phyloP scores from a whole-genome alignment of 805 yeast species.

The Debaryomyces castellii region DNA sequence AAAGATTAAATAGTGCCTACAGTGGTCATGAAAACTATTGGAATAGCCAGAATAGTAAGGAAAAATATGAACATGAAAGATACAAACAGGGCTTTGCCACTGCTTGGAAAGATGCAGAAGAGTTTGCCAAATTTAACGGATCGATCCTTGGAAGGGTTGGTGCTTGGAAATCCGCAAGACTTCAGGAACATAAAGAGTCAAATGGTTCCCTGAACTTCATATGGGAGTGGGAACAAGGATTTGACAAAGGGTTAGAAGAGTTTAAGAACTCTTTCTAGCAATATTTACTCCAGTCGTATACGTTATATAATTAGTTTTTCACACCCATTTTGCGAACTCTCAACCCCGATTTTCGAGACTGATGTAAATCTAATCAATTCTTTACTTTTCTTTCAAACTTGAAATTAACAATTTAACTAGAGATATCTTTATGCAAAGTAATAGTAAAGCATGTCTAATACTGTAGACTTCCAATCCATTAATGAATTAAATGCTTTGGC shows the following conservation, averaged over 20 bases:
- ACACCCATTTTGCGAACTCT: neutral
- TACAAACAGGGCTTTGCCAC: constrained; percentile 74
- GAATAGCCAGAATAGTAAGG: constrained; percentile 56
- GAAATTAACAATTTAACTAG: neutral
- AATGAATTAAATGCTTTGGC: constrained; percentile 3
- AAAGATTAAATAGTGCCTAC: constrained; percentile 34
- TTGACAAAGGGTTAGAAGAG: constrained; percentile 55
- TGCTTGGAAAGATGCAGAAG: constrained; percentile 73
- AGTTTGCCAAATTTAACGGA: constrained; percentile 66
- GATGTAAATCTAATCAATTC: neutral
- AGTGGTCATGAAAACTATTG: constrained; percentile 64
- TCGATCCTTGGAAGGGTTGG: constrained; percentile 71
- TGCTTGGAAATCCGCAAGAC: constrained; percentile 68
- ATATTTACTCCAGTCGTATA: neutral
- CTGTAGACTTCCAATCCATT: constrained; percentile 1
- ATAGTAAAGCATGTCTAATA: neutral
- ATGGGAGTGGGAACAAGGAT: constrained; percentile 95
- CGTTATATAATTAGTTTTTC: neutral
- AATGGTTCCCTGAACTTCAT: constrained; percentile 57
- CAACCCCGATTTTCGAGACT: neutral
- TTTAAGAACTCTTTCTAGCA: constrained; percentile 21
- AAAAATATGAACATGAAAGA: constrained; percentile 76
- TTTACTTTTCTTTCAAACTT: neutral
- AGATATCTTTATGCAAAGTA: neutral
- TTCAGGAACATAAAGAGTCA: constrained; percentile 54